Base-by-base conservation (phyloP, 2,329 filamentous ascomycete genomes). In the Fusarium aywerte region DNA sequence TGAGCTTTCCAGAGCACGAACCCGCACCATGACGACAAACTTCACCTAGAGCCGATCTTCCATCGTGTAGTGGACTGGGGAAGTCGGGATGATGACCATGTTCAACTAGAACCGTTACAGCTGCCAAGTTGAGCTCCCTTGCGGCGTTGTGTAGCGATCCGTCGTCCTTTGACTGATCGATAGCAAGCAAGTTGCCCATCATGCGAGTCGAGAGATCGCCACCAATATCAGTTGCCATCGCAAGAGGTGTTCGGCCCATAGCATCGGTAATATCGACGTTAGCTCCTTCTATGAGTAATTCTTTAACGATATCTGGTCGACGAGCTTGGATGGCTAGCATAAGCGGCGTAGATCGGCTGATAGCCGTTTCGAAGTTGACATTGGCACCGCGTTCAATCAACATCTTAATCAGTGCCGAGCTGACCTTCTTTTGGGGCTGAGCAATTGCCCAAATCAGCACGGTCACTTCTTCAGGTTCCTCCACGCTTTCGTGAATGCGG, bases 91-190 rank as follows among this genome's bases (percentile, higher is more conserved):
- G 85, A 60, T 91, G 89, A 3, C 84, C 85, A 62, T 85, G 79
- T 43, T 88, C 79, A 7, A 90, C 76, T 3, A 92, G 79, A 3
- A 87, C 78, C 48, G 82, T 80, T 62, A 89, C 84, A 2, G 84
- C 84, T 13, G 83, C 76, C 0, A 88, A 65, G 65, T 90, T 87
- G 20, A 91, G 79, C 44, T 85, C 82, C 13, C 86, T 80, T 0
- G 88, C 85, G 5, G 88, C 87, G 61, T 90, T 88, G 69, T 91
- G 89, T 4, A 92, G 79, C 2, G 87, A 90, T 0, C 89, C 88
- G 60, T 92, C 89, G 58, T 91, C 87, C 39, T 80, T 82, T 3
- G 84, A 82, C 1, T 87, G 85, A 20, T 86, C 84, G 0, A 85
- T 83, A 0, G 82, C 82, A 7, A 89, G 79, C 1, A 90, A 75